phyloP scores from a whole-genome alignment of 2,329 filamentous ascomycete genomes.

The Pseudogymnoascus sp. region DNA sequence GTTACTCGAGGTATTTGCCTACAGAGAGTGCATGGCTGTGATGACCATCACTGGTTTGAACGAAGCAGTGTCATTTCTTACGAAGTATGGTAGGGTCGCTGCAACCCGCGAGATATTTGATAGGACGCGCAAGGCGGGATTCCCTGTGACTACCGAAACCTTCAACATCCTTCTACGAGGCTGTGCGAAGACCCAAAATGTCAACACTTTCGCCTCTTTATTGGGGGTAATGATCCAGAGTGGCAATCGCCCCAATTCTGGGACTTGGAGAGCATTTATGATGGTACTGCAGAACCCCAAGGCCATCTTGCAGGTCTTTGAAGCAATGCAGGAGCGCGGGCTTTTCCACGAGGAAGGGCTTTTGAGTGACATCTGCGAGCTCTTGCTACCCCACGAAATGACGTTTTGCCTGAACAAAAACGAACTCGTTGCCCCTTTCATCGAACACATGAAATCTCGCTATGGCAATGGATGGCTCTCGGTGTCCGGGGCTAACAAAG shows the following conservation, averaged over 20 bases:
- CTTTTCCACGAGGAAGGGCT: slow-evolving; percentile 9
- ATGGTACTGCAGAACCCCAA: slow-evolving; percentile 2
- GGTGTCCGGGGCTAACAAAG: neutral
- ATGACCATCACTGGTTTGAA: slow-evolving; percentile 1
- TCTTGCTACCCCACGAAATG: slow-evolving; percentile 7
- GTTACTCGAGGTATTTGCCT: neutral
- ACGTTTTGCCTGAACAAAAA: neutral
- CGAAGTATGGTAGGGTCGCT: neutral
- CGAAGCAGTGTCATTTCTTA: slow-evolving; percentile 3
- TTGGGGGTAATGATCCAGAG: neutral
- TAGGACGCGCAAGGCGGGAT: neutral
- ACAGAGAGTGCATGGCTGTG: neutral
- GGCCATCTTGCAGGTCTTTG: neutral
- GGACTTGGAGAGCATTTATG: slow-evolving; percentile 7
- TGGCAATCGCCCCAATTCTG: slow-evolving; percentile 5
- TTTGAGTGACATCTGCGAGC: neutral
- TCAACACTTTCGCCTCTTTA: slow-evolving; percentile 1
- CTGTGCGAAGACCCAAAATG: slow-evolving; percentile 1
- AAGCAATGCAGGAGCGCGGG: neutral
- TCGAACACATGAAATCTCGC: neutral
- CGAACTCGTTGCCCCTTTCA: slow-evolving; percentile 1
- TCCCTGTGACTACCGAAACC: neutral
- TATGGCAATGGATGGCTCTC: slow-evolving; percentile 2
- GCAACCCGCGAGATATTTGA: slow-evolving; percentile 3
- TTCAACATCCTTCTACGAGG: slow-evolving; percentile 7